These are phyloP conservation scores for Naganishia kalamii DNA, from an alignment of 768 basidiomycete species.

Conservation along the genomic window DNA sequence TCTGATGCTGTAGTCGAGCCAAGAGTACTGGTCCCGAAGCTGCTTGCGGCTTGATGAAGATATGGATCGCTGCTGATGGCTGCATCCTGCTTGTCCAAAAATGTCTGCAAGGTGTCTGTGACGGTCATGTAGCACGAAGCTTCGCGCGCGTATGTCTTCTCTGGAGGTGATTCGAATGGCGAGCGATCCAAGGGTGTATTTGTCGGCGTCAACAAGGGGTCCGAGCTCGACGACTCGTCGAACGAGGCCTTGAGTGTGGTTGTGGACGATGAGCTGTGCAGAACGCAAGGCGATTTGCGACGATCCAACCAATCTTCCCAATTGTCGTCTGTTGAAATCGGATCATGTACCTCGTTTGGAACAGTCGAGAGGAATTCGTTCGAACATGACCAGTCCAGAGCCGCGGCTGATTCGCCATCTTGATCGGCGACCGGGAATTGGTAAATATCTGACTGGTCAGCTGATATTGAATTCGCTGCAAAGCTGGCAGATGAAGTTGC, in stretches of 20 bases:
- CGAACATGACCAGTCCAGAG: conserved; percentile 13
- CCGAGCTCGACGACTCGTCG: neutral
- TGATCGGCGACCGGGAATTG: neutral
- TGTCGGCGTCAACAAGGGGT: neutral
- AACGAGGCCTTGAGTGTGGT: neutral
- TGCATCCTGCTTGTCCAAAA: neutral
- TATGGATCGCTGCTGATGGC: neutral
- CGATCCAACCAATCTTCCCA: conserved; percentile 44
- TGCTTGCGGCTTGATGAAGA: neutral
- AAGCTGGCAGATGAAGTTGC: neutral
- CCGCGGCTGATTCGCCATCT: conserved; percentile 14
- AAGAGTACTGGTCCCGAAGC: neutral
- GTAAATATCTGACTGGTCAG: neutral
- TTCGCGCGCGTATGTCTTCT: neutral
- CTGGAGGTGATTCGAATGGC: neutral
- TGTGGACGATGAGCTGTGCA: neutral
- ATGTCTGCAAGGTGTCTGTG: neutral
- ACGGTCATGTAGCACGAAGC: neutral
- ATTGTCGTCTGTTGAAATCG: conserved; percentile 24
- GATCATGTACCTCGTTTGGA: neutral
- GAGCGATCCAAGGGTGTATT: neutral
- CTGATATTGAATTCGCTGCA: neutral
- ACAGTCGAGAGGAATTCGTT: neutral
- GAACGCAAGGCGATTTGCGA: conserved; percentile 15
- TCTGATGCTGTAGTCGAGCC: neutral